These are phyloP conservation scores for Colletotrichum gigasporum DNA, from an alignment of 2,329 filamentous ascomycete species.

Conservation along the genomic window DNA sequence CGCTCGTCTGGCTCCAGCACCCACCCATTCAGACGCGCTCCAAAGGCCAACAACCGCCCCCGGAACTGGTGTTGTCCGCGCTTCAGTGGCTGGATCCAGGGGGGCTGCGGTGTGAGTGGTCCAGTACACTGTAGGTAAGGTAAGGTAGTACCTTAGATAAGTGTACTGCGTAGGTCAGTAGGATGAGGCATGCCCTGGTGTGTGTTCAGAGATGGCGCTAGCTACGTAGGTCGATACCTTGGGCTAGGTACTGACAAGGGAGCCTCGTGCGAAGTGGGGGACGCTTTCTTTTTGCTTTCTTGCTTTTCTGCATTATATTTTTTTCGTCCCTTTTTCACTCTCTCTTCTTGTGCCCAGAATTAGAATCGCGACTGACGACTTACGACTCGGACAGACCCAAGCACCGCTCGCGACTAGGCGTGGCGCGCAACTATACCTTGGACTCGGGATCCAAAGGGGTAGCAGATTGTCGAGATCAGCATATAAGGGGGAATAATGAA, in stretches of 20 bases:
- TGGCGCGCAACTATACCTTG: neutral
- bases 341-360: neutral
- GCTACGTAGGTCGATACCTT: too few relatives aligned
- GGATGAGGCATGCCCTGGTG: too few relatives aligned
- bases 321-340: neutral
- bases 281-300: neutral
- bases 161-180: too few relatives aligned
- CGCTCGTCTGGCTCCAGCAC: neutral
- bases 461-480: neutral
- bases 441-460: neutral
- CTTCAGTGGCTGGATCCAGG: slow-evolving; percentile 11
- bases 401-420: too few relatives aligned
- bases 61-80: slow-evolving; percentile 19
- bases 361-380: neutral
- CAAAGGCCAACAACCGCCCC: neutral
- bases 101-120: neutral
- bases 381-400: too few relatives aligned
- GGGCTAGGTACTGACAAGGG: slow-evolving; percentile 20
- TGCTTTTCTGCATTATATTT: neutral
- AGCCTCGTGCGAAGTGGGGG: slow-evolving; percentile 28
- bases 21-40: neutral
- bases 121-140: neutral
- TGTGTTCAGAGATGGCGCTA: neutral
- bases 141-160: too few relatives aligned
- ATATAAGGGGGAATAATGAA: neutral